phyloP scores from a whole-genome alignment of 2,329 filamentous ascomycete species.

The Aspergillus sp. region DNA sequence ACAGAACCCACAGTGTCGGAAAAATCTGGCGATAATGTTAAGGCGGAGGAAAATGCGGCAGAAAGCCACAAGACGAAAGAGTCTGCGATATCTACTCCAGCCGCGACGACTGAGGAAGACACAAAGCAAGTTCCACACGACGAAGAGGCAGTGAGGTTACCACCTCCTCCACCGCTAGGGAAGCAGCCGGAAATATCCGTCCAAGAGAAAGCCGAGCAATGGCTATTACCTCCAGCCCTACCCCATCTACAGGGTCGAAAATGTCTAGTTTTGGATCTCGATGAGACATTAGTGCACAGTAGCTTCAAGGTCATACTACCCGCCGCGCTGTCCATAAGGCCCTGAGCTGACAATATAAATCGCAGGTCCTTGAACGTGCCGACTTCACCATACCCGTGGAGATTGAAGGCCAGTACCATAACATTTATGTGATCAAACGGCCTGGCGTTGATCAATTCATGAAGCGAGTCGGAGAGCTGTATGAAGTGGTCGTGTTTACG shows the following conservation, averaged over 20 bases:
- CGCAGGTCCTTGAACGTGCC: conserved; percentile 89
- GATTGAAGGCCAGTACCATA: conserved; percentile 98
- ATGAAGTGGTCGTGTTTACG: conserved; percentile 98
- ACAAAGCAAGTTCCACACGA: conserved; percentile 42
- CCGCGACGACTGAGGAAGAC: conserved; percentile 45
- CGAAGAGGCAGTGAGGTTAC: conserved; percentile 41
- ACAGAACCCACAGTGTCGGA: conserved; percentile 14
- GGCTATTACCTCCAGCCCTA: conserved; percentile 76
- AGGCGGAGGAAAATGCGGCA: conserved; percentile 16
- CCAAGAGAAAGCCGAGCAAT: conserved; percentile 58
- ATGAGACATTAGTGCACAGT: conserved; percentile 96
- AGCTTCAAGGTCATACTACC: conserved; percentile 80
- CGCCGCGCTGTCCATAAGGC: background rate
- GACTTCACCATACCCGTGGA: conserved; percentile 99
- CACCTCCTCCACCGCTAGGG: conserved; percentile 57
- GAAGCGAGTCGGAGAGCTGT: conserved; percentile 96
- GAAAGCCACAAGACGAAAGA: conserved; percentile 19
- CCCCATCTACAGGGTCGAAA: conserved; percentile 83
- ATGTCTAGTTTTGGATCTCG: conserved; percentile 90
- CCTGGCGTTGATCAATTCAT: conserved; percentile 99
- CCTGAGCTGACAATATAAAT: conserved; percentile 10
- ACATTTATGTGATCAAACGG: conserved; percentile 98
- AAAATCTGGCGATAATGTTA: conserved; percentile 13
- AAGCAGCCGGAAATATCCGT: conserved; percentile 32
- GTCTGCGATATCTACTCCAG: conserved; percentile 44